A percentile compares a stretch with the other conserved stretches of the same genome.
phyloP scores from a whole-genome alignment of 2,329 filamentous ascomycete species.

The Fusarium longipes region DNA sequence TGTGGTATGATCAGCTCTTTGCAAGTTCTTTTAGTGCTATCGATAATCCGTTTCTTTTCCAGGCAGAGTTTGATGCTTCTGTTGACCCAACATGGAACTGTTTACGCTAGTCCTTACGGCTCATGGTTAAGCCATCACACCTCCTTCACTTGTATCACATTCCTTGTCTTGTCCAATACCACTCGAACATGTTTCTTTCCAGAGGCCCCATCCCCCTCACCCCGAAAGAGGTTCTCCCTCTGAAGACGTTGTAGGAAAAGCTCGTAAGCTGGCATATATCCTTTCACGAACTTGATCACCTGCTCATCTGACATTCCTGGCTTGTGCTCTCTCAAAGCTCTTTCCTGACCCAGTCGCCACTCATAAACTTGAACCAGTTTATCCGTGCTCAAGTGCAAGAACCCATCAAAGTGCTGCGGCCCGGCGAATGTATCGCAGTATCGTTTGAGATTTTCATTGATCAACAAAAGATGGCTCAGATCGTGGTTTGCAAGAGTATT shows the following conservation, averaged over 20 bases:
- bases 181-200: constrained; percentile 30
- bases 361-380: constrained; percentile 39
- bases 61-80: constrained; percentile 49
- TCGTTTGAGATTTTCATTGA: constrained; percentile 41
- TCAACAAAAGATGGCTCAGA: constrained; percentile 31
- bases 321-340: constrained; percentile 32
- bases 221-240: constrained; percentile 29
- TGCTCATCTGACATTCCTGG: constrained; percentile 43
- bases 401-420: constrained; percentile 34
- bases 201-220: background rate
- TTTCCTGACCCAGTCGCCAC: constrained; percentile 40
- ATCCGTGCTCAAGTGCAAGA: constrained; percentile 43
- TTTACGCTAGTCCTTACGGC: constrained; percentile 23
- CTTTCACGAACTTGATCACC: constrained; percentile 40
- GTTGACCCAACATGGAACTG: constrained; percentile 50
- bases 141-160: constrained; percentile 25
- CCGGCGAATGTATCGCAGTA: constrained; percentile 36
- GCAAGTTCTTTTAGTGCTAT: constrained; percentile 51
- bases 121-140: background rate
- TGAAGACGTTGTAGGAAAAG: constrained; percentile 38
- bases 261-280: constrained; percentile 45
- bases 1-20: constrained; percentile 52
- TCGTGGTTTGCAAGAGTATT: constrained; percentile 36
- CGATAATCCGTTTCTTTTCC: constrained; percentile 50
- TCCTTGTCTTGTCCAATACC: constrained; percentile 15